Evolutionary conservation across 805 yeast species (phyloP), one percentile per base, ranked within the genome.

Genomic region (Hanseniaspora guilliermondii): DNA sequence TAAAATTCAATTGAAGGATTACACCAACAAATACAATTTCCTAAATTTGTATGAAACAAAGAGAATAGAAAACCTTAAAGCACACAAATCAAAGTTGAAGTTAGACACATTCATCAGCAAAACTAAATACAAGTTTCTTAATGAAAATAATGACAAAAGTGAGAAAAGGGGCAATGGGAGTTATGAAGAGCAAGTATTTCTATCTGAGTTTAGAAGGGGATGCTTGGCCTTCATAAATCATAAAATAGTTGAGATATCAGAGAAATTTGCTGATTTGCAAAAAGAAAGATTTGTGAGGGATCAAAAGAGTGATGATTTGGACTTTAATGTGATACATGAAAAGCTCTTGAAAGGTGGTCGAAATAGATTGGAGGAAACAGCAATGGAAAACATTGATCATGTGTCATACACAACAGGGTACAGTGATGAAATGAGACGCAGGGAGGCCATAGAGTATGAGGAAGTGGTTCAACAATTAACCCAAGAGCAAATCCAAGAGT

Each of bases 401-500:
- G 63, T 76, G 4, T 60, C 65, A 24, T 64, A 61, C 47, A 47
- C 57, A 39, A 59, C 60, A 14, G 59, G 49, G 7, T 49, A 41
- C 57, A 7, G 58, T 60, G 39, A 36, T 19, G 67, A 63, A 40
- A 59, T 60, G 17, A 60, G 65, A 7, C 65, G 62, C 38, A 66
- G 62, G 11, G 70, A 69, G 49, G 64, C 70, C 2, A 64, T 67
- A 16, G 68, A 64, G 9, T 72, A 68, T 56, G 63, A 67, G 27
- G 65, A 68, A 16, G 62, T 77, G 4, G 60, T 67, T 11, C 57
- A 66, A 0, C 63, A 62, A 37, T 58, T 69, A 12, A 60, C 76
- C 0, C 78, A 75, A 53, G 78, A 78, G 56, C 87, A 83, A 61
- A 59, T 82, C 16, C 81, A 78, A 60, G 70, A 76, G 49, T 67